phyloP scores from a whole-genome alignment of 2,329 filamentous ascomycete species.

The Cordyceps javanica region DNA sequence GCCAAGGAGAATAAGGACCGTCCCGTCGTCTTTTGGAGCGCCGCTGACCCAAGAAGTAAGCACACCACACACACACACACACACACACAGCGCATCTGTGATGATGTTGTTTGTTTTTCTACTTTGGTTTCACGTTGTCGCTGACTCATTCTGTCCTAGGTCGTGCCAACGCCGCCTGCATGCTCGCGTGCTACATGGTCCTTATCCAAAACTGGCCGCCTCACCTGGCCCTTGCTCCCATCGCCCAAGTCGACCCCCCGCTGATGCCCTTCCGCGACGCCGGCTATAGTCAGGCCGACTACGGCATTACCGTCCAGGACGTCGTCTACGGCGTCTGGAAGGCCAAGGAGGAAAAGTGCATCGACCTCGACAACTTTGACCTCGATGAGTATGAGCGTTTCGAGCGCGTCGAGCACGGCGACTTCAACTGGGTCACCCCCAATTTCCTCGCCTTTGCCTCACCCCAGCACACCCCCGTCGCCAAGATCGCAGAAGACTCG shows the following conservation, averaged over 20 bases:
- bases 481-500: slow-evolving; percentile 65
- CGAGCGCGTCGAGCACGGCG: slow-evolving; percentile 93
- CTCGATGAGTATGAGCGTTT: slow-evolving; percentile 95
- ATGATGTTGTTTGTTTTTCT: background rate
- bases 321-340: slow-evolving; percentile 98
- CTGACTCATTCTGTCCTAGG: slow-evolving; percentile 40
- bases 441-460: slow-evolving; percentile 95
- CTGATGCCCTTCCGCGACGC: slow-evolving; percentile 99
- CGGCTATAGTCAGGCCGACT: slow-evolving; percentile 97
- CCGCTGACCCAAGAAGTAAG: slow-evolving; percentile 82
- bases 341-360: slow-evolving; percentile 91
- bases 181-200: slow-evolving; percentile 98
- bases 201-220: slow-evolving; percentile 97
- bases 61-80: too few relatives aligned
- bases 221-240: slow-evolving; percentile 88
- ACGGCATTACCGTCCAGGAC: slow-evolving; percentile 91
- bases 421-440: slow-evolving; percentile 99
- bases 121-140: background rate
- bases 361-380: slow-evolving; percentile 87
- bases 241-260: slow-evolving; percentile 92
- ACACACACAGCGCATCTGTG: too few relatives aligned
- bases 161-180: slow-evolving; percentile 87
- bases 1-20: slow-evolving; percentile 85
- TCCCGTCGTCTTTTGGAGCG: slow-evolving; percentile 94
- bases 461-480: slow-evolving; percentile 73